Conservation (phyloP, 371 early-diverging fungal species). For the Capillidium heterosporum region DNA sequence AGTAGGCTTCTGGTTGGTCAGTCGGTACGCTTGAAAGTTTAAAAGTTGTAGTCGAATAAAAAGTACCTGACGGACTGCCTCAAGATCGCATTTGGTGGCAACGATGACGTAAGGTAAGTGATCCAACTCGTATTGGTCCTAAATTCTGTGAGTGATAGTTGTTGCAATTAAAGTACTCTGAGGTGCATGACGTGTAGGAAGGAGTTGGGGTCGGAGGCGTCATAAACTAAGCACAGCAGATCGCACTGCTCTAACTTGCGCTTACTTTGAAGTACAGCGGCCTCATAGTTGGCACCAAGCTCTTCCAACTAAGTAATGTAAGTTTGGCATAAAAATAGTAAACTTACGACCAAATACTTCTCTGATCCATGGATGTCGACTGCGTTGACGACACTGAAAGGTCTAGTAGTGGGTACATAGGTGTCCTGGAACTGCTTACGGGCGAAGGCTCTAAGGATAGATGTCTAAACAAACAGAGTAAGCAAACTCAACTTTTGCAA, state of each 20-base stretch:
- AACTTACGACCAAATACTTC: conserved; percentile 71
- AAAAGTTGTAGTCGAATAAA: neutral
- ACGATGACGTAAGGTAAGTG: conserved; percentile 76
- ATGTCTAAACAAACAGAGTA: conserved; percentile 28
- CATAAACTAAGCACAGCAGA: conserved; percentile 83
- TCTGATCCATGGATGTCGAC: conserved; percentile 86
- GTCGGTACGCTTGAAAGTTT: conserved; percentile 18
- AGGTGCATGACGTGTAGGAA: conserved; percentile 76
- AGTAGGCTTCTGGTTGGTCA: conserved; percentile 85
- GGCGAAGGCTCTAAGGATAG: conserved; percentile 64
- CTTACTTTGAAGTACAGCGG: conserved; percentile 57
- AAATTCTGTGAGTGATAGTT: neutral
- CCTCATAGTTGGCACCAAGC: conserved; percentile 53
- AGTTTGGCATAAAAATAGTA: neutral
- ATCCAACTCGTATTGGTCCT: conserved; percentile 66
- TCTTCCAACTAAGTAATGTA: conserved; percentile 59
- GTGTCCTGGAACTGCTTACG: conserved; percentile 54
- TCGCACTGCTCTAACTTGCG: conserved; percentile 74
- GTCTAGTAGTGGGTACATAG: conserved; percentile 54
- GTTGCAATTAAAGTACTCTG: conserved; percentile 25
- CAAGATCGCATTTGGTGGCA: conserved; percentile 84
- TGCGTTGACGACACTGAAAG: conserved; percentile 76
- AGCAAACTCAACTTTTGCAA: neutral
- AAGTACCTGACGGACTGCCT: conserved; percentile 55
- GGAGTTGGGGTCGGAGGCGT: conserved; percentile 80